Conservation (phyloP, 2,329 filamentous ascomycete genomes). For the Pseudonectria foliicola region DNA sequence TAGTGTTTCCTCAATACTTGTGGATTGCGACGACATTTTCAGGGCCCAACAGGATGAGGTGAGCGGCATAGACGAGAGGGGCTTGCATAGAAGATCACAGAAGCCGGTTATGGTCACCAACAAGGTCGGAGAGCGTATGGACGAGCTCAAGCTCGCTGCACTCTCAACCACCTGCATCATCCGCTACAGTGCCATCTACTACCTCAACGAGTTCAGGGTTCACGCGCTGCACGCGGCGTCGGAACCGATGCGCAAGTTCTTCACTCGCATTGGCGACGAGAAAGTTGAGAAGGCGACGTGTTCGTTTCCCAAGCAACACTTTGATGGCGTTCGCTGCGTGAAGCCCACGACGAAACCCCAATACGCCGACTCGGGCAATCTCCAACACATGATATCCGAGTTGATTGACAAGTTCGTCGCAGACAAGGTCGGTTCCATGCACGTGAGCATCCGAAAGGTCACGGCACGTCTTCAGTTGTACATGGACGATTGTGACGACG, state of each 20-base stretch:
- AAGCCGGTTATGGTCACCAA: too few relatives aligned
- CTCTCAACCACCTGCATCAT: slow-evolving; percentile 4
- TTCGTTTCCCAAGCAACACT: slow-evolving; percentile 3
- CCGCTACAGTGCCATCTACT: slow-evolving; percentile 12
- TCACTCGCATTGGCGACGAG: neutral
- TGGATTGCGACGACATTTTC: neutral
- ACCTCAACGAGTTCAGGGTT: slow-evolving; percentile 16
- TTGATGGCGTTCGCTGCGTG: slow-evolving; percentile 1
- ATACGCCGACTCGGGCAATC: slow-evolving; percentile 3
- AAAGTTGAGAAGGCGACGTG: neutral
- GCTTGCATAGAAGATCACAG: too few relatives aligned
- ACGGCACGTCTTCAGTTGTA: slow-evolving; percentile 11
- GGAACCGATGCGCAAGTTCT: slow-evolving; percentile 10
- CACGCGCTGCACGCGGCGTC: slow-evolving; percentile 15
- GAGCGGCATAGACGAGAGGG: too few relatives aligned
- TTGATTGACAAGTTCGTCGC: slow-evolving; percentile 19
- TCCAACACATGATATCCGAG: slow-evolving; percentile 9
- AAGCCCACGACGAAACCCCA: slow-evolving; percentile 1
- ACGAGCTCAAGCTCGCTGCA: too few relatives aligned
- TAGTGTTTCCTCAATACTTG: slow-evolving; percentile 1
- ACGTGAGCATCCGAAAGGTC: slow-evolving; percentile 12
- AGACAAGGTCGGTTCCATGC: slow-evolving; percentile 3
- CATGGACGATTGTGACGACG: slow-evolving; percentile 11
- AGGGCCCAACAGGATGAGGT: too few relatives aligned
- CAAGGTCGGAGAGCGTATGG: too few relatives aligned